Percentiles rank a stretch among this genome's conserved stretches.
These are phyloP conservation scores for Sphaerosporella brunnea DNA, from an alignment of 495 filamentous ascomycete genomes.

Conservation along the genomic window DNA sequence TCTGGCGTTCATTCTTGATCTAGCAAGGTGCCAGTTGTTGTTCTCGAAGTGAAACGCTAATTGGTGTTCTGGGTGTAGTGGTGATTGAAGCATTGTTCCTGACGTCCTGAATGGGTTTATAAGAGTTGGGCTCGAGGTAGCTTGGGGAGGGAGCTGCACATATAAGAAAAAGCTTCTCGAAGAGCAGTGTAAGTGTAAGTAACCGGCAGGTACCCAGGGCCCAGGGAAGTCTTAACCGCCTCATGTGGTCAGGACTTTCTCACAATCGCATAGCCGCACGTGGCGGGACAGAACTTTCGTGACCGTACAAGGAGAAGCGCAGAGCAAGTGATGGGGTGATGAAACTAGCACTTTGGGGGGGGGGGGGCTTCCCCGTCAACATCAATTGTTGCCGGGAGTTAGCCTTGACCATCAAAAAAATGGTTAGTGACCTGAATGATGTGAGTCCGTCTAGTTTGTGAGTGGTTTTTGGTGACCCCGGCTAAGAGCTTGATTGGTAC, in stretches of 20 bases:
- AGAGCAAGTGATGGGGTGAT: not conserved
- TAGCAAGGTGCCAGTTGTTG: constrained; percentile 6
- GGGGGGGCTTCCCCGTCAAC: not conserved
- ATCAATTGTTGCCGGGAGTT: too few species aligned
- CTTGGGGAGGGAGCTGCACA: not conserved
- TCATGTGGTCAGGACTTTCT: not conserved
- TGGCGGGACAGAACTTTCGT: not conserved
- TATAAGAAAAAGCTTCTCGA: constrained; percentile 3
- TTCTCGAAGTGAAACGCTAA: constrained; percentile 13
- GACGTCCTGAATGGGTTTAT: constrained; percentile 5
- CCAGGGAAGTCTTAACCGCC: not conserved
- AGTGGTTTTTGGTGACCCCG: too few species aligned
- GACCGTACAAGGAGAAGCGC: not conserved
- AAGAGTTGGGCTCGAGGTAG: not conserved
- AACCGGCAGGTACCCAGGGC: not conserved
- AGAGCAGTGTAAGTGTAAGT: not conserved
- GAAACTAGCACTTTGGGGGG: not conserved
- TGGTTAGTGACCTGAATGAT: too few species aligned
- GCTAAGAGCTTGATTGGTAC: too few species aligned
- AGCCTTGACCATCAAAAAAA: too few species aligned
- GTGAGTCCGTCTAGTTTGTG: not conserved
- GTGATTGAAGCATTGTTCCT: constrained; percentile 22
- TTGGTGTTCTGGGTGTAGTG: constrained; percentile 16
- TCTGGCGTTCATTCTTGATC: not conserved
- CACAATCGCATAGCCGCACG: constrained; percentile 5